Percentiles rank a stretch among this genome's conserved stretches.
These are phyloP conservation scores for Aspergillus fumigatus DNA, from an alignment of 2,329 filamentous ascomycete species.

Conservation along the genomic window DNA sequence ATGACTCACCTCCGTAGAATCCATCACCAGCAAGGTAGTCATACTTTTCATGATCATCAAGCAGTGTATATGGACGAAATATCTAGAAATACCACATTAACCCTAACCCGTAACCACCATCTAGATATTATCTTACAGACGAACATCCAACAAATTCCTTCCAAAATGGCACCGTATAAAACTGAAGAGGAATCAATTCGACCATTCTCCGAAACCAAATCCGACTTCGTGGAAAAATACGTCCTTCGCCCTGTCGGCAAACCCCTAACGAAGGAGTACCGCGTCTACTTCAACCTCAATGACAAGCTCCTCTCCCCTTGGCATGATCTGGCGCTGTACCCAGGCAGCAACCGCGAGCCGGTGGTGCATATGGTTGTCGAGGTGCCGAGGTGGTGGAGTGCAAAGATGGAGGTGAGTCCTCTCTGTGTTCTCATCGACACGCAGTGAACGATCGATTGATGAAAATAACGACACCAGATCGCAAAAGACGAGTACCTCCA, in stretches of 20 bases:
- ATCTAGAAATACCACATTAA: not conserved
- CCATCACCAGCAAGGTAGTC: not conserved
- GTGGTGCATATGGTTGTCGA: slow-evolving; percentile 92
- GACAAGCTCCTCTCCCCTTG: slow-evolving; percentile 78
- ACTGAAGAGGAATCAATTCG: not conserved
- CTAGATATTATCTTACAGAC: not conserved
- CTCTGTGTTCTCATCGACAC: not conserved
- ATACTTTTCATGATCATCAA: not conserved
- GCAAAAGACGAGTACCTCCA: slow-evolving; percentile 88
- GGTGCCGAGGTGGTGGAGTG: slow-evolving; percentile 93
- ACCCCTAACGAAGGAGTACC: slow-evolving; percentile 82
- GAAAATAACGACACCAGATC: slow-evolving; percentile 53
- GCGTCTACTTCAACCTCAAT: slow-evolving; percentile 87
- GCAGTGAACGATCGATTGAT: no score
- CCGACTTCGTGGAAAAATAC: slow-evolving; percentile 22
- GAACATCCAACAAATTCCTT: not conserved
- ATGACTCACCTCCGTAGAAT: not conserved
- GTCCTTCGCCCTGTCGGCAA: slow-evolving; percentile 66
- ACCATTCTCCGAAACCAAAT: slow-evolving; percentile 51
- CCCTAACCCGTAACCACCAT: not conserved
- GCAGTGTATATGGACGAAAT: no score
- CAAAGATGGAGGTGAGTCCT: slow-evolving; percentile 76
- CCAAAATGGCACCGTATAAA: not conserved
- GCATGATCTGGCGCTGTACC: slow-evolving; percentile 87
- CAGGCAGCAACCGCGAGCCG: slow-evolving; percentile 74